Evolutionary conservation across 2,329 filamentous ascomycete genomes (phyloP).

Genomic region (Penicillium psychrosexuale): DNA sequence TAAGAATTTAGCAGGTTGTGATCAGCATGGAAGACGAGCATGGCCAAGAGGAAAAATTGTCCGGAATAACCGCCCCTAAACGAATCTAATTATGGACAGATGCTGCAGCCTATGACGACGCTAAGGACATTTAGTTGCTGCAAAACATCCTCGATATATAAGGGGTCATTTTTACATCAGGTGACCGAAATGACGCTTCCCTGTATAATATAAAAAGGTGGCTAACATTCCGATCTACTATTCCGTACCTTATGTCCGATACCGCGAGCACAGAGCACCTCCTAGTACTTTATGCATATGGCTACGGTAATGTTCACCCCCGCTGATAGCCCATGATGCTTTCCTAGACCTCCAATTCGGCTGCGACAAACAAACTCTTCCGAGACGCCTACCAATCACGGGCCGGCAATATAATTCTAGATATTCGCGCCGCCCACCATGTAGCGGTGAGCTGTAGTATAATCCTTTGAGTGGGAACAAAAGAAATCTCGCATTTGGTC

Average conservation of each 20-base stretch:
- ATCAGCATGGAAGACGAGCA: conserved; percentile 18
- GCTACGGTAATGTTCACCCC: conserved; percentile 7
- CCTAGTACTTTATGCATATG: conserved; percentile 1
- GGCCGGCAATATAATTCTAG: neutral
- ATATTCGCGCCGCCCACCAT: conserved; percentile 17
- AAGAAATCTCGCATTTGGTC: neutral
- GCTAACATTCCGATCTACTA: neutral
- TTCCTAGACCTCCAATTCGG: conserved; percentile 8
- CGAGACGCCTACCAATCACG: conserved; percentile 17
- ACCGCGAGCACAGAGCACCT: neutral
- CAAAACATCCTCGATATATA: conserved; percentile 5
- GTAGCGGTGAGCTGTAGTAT: conserved; percentile 25
- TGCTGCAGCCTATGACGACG: conserved; percentile 2
- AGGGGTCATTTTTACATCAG: conserved; percentile 5
- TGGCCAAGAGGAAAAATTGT: conserved; percentile 2
- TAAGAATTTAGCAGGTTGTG: conserved; percentile 8
- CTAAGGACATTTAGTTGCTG: conserved; percentile 1
- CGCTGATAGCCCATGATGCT: conserved; percentile 8
- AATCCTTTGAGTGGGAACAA: conserved; percentile 1
- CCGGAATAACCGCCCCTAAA: conserved; percentile 2
- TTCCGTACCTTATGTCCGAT: conserved; percentile 3
- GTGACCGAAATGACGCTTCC: neutral
- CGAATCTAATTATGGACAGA: conserved; percentile 14
- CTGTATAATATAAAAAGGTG: conserved; percentile 5
- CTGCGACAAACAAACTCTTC: conserved; percentile 9